A percentile compares a stretch with the other conserved stretches of the same genome.
These are phyloP conservation scores for Pseudonitzschia multiseries DNA, from an alignment of 108 stramenopile species.

Conservation along the genomic window DNA sequence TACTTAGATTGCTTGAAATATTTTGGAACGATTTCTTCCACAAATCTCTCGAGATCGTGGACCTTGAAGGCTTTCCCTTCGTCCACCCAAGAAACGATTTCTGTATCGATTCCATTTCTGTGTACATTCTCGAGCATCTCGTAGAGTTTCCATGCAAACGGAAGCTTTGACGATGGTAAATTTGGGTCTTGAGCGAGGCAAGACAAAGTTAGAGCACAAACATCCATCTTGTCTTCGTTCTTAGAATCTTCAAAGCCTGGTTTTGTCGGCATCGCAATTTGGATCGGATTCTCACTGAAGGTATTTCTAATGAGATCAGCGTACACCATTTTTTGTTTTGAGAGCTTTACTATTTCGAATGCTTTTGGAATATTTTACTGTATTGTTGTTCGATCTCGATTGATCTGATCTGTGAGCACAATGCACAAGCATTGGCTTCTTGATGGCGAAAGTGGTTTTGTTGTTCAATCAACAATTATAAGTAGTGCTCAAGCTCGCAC, in stretches of 20 bases:
- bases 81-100: conserved; percentile 65
- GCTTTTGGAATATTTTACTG: no score
- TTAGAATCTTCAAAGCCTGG: neutral
- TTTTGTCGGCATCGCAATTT: neutral
- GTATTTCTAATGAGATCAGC: neutral
- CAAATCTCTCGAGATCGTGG: conserved; percentile 59
- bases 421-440: no score
- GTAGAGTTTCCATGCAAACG: conserved; percentile 40
- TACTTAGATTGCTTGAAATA: conserved; percentile 90
- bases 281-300: neutral
- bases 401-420: no score
- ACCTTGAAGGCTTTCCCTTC: conserved; percentile 65
- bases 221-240: conserved; percentile 3
- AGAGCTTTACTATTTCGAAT: neutral
- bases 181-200: conserved; percentile 22
- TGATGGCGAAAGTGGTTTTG: no score
- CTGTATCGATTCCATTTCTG: conserved; percentile 26
- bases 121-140: conserved; percentile 38
- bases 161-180: conserved; percentile 29
- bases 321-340: neutral
- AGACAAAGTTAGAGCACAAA: conserved; percentile 1
- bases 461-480: no score
- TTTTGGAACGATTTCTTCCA: conserved; percentile 66
- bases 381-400: no score
- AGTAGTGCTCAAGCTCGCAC: no score